These are phyloP conservation scores for Pseudogymnoascus sp. DNA, from an alignment of 2,329 filamentous ascomycete species.

Conservation along the genomic window DNA sequence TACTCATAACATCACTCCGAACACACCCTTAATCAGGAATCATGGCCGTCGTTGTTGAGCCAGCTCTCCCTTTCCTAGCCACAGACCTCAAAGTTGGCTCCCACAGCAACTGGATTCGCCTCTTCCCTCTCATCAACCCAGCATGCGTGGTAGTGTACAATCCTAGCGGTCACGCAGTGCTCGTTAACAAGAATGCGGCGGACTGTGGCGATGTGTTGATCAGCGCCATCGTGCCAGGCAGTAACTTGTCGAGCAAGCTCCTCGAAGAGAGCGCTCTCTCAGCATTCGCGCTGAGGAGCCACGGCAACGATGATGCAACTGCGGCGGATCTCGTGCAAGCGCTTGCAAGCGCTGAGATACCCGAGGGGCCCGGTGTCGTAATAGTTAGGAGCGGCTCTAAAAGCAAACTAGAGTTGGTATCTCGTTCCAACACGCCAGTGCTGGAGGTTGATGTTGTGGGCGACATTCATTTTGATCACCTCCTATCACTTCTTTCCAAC, in stretches of 20 bases:
- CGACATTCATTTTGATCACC: slow-evolving; percentile 20
- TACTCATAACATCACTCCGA: neutral
- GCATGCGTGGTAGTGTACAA: slow-evolving; percentile 17
- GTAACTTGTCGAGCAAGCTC: slow-evolving; percentile 22
- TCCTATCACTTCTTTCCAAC: neutral
- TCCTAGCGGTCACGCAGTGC: slow-evolving; percentile 13
- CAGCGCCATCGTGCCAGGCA: slow-evolving; percentile 16
- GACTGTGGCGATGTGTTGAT: slow-evolving; percentile 16
- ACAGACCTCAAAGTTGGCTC: slow-evolving; percentile 19
- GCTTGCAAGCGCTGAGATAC: slow-evolving; percentile 17
- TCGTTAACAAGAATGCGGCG: slow-evolving; percentile 17
- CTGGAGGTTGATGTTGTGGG: slow-evolving; percentile 16
- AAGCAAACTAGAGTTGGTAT: slow-evolving; percentile 10
- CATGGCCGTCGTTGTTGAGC: slow-evolving; percentile 23
- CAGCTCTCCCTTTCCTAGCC: slow-evolving; percentile 19
- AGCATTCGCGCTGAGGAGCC: slow-evolving; percentile 15
- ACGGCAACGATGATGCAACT: slow-evolving; percentile 8
- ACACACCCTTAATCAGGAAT: neutral
- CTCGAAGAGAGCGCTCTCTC: slow-evolving; percentile 18
- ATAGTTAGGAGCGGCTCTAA: slow-evolving; percentile 14
- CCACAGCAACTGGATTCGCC: slow-evolving; percentile 19
- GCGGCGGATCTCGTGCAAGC: slow-evolving; percentile 14
- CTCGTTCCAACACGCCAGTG: neutral
- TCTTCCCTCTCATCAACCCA: slow-evolving; percentile 24
- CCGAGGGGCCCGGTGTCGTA: slow-evolving; percentile 16